Evolutionary conservation across 2,329 filamentous ascomycete species (phyloP), one percentile per base, ranked within the genome.

Genomic region (Penicillium sp.): DNA sequence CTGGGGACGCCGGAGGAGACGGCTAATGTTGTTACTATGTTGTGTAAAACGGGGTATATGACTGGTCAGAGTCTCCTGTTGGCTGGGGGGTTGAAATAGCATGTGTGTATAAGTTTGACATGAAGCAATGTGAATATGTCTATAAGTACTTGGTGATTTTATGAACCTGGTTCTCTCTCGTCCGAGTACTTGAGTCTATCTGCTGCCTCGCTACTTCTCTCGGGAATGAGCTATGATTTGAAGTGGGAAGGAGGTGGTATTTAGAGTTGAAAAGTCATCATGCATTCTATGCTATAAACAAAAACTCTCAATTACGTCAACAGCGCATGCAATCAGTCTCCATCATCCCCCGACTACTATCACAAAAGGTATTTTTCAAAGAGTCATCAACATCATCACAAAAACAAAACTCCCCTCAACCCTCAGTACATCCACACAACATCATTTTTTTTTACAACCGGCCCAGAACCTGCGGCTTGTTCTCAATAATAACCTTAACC

Each of bases 21-120:
- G 56, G 86, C 85, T 2, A 87, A 86, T 70, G 81, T 85, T 33
- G 86, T 89, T 7, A 82, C 81, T 2, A 88, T 88, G 86, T 75
- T 87, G 51, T 84, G 81, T 64, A 81, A 78, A 69, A 88, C 85
- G n/a, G 86, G 86, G 0, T 88, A 88, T 65, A 75, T 86, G 76
- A 87, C 84, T 0, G 84, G 84, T 1, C 84, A 86, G 73, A 85
- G 83, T 63, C 78, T 86, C 37, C 64, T 86, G 67, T 66, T 86
- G 62, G 82, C 81, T 44, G 84, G 84, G 22, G 83, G 83, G 1
- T 73, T 86, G 67, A 85, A 84, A 68, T 84, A 73, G 61, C 4
- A 53, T 61, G 38, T 57, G 30, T 49, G 44, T 35, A 53, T 63
- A 37, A 1, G 53, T 35, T 13, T 47, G n/a, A 47, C 53, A 47